Conservation (phyloP, 2,329 filamentous ascomycete species). For the Cordyceps javanica region DNA sequence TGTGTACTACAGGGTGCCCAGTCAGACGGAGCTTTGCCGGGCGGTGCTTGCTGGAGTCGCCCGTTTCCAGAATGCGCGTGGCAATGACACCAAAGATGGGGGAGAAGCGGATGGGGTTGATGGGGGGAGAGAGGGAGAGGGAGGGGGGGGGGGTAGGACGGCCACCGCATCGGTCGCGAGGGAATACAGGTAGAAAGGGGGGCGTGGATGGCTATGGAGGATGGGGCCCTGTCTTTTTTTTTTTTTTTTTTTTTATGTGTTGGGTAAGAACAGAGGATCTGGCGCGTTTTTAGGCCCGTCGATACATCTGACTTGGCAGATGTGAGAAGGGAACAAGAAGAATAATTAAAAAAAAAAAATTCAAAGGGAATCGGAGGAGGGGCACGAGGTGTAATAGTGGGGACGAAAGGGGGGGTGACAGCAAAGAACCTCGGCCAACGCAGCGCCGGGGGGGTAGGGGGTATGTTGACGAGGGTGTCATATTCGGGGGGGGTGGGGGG, state of each 20-base stretch:
- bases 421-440: no score
- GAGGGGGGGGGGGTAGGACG: not conserved
- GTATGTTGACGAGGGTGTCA: no score
- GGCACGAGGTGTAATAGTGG: not conserved
- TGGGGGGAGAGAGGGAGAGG: not conserved
- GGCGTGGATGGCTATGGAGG: not conserved
- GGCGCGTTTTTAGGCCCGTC: slow-evolving; percentile 28
- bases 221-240: no score
- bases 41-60: slow-evolving; percentile 28
- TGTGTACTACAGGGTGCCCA: no score
- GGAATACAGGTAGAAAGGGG: not conserved
- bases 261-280: slow-evolving; percentile 26
- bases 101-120: not conserved
- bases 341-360: not conserved
- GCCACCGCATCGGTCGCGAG: not conserved
- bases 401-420: not conserved
- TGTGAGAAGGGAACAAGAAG: not conserved
- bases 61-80: slow-evolving; percentile 32
- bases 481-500: no score
- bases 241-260: no score
- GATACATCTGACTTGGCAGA: slow-evolving; percentile 31
- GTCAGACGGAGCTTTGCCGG: slow-evolving; percentile 32
- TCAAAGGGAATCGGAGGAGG: not conserved
- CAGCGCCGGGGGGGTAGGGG: no score
- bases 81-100: slow-evolving; percentile 13